Conservation (phyloP, 1,284 basidiomycete genomes). For the Pisolithus thermaeus region DNA sequence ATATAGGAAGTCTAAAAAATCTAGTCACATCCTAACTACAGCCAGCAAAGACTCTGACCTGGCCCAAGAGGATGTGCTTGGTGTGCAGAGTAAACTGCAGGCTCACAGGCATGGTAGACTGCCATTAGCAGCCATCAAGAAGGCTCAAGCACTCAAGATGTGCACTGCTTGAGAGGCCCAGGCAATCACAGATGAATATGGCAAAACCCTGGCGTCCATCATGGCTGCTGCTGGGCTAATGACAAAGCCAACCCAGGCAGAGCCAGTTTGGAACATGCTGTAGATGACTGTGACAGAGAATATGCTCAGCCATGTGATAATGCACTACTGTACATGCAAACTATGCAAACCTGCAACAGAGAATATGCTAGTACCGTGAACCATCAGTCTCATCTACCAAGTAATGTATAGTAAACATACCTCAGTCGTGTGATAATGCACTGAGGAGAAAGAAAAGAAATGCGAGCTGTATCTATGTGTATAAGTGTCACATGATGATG, state of each 20-base stretch:
- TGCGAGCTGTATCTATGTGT: too few relatives aligned
- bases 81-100: background rate
- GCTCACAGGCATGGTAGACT: background rate
- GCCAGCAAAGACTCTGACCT: background rate
- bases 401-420: too few relatives aligned
- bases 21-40: too few relatives aligned
- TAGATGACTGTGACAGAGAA: too few relatives aligned
- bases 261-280: slow-evolving; percentile 1
- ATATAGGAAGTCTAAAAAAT: background rate
- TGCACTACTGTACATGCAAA: too few relatives aligned
- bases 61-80: background rate
- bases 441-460: too few relatives aligned
- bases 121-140: background rate
- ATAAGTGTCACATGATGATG: too few relatives aligned
- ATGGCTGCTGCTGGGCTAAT: slow-evolving; percentile 1
- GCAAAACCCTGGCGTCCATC: background rate
- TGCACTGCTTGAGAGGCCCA: background rate
- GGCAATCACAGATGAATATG: slow-evolving; percentile 4
- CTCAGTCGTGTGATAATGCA: too few relatives aligned
- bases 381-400: too few relatives aligned
- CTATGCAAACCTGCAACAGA: too few relatives aligned
- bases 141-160: background rate
- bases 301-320: too few relatives aligned
- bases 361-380: too few relatives aligned
- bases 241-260: background rate